Base-by-base conservation (phyloP, 2,329 filamentous ascomycete genomes). In the Aspergillus sp. region DNA sequence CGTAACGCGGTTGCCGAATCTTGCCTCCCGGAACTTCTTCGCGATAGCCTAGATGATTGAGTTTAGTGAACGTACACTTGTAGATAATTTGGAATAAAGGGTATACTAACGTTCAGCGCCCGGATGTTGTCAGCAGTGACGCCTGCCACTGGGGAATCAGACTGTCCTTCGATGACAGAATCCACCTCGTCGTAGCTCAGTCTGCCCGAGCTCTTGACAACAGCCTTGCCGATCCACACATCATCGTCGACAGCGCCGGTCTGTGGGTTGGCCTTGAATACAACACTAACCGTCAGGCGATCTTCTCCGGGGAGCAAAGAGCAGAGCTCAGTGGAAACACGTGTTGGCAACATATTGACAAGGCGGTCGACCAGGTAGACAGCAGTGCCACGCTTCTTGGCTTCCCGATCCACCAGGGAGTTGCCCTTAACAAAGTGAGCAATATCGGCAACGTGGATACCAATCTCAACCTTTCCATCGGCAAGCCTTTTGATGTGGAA, bases 381-480 rank as follows among this genome's bases (percentile, higher is more conserved):
- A 31, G 90, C 90, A 45, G 90, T 97, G 48, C 91, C 91, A 53
- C 93, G 88, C 78, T 97, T 98, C 80, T 93, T 95, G 8, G 93
- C 93, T 70, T 98, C 93, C 37, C 93, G 86, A 61, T 98, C 93
- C 40, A 97, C 90, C 37, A 97, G 80, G 11, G 90, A 95, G 73
- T 94, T 95, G 38, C 85, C 78, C 77, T 97, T 97, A 66, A 98
- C 88, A 64, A 98, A 98, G 71, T 98, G 89, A 48, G 93, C 85
- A 54, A 97, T 85, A 67, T 98, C 93, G 29, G 91, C 83, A 61
- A 98, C 88, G 69, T 98, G 93, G 45, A 97, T 82, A 71, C 90
- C 93, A 56, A 98, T 86, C 65, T 98, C 91, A 51, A 96, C 83
- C 67, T 88, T 86, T 61, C 88, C 90, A 67, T 95, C 87, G 10